Conservation (phyloP, 768 basidiomycete species). For the Amanita phalloides region DNA sequence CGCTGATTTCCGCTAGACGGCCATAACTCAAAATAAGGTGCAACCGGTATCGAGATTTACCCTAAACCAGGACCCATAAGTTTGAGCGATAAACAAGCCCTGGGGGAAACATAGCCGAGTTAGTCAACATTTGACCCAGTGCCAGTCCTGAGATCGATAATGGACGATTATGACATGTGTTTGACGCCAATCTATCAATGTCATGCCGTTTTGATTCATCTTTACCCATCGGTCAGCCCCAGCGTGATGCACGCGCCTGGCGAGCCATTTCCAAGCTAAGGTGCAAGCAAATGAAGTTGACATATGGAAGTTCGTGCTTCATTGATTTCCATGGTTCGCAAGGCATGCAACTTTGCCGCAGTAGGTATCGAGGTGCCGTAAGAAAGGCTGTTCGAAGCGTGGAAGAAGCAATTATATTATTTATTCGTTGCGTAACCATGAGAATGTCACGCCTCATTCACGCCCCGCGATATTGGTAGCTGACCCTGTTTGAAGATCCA, state of each 20-base stretch:
- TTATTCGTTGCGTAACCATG: background rate
- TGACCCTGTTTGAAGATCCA: background rate
- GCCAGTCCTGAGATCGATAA: constrained; percentile 1
- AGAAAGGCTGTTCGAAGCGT: background rate
- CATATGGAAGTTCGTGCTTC: background rate
- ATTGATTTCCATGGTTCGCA: background rate
- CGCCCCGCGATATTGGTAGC: background rate
- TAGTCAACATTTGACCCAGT: constrained; percentile 1
- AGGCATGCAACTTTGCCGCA: background rate
- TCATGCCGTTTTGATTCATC: background rate
- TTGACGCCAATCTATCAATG: constrained; percentile 4
- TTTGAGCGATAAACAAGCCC: background rate
- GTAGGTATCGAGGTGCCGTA: background rate
- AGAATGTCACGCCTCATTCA: background rate
- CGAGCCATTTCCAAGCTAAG: background rate
- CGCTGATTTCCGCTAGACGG: background rate
- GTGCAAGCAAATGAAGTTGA: background rate
- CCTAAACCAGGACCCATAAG: constrained; percentile 5
- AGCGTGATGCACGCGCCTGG: background rate
- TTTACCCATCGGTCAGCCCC: background rate
- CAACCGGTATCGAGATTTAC: background rate
- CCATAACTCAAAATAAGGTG: background rate
- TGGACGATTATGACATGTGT: background rate
- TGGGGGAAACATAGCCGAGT: background rate
- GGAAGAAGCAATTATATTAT: background rate